These are phyloP conservation scores for Epithele typhae DNA, from an alignment of 768 basidiomycete species.

Conservation along the genomic window DNA sequence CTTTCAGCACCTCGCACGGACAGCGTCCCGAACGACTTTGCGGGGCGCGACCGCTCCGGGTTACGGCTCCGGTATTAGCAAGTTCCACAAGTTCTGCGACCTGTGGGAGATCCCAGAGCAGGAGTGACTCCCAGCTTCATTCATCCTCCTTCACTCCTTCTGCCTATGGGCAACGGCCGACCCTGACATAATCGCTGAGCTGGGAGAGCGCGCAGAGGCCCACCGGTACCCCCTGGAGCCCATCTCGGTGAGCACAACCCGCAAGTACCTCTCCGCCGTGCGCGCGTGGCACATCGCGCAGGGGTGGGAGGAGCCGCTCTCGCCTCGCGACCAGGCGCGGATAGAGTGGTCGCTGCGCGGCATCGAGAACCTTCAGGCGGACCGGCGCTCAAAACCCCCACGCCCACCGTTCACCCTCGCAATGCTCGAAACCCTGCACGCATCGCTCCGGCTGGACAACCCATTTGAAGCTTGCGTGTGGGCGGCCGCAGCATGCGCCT, in stretches of 20 bases:
- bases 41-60: too few species aligned
- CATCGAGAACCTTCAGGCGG: constrained; percentile 20
- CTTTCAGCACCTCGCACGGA: too few species aligned
- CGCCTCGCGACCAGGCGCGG: constrained; percentile 6
- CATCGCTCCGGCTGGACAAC: constrained; percentile 18
- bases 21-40: too few species aligned
- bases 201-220: constrained; percentile 1
- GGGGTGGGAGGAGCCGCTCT: constrained; percentile 33
- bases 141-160: constrained; percentile 31
- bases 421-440: constrained; percentile 26
- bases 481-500: constrained; percentile 33
- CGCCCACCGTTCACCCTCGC: constrained; percentile 30
- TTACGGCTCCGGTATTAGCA: too few species aligned
- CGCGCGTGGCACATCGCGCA: constrained; percentile 37
- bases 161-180: constrained; percentile 32
- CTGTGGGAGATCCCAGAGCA: constrained; percentile 26
- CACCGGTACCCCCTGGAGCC: constrained; percentile 27
- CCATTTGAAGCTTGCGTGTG: constrained; percentile 40
- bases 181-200: too few species aligned
- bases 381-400: constrained; percentile 15
- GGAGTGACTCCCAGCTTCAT: constrained; percentile 24
- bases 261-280: constrained; percentile 34
- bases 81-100: too few species aligned
- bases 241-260: constrained; percentile 19
- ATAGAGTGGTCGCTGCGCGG: constrained; percentile 30